Base-by-base conservation (phyloP, 345 rosid genomes). In the Lepidium aucheri region DNA sequence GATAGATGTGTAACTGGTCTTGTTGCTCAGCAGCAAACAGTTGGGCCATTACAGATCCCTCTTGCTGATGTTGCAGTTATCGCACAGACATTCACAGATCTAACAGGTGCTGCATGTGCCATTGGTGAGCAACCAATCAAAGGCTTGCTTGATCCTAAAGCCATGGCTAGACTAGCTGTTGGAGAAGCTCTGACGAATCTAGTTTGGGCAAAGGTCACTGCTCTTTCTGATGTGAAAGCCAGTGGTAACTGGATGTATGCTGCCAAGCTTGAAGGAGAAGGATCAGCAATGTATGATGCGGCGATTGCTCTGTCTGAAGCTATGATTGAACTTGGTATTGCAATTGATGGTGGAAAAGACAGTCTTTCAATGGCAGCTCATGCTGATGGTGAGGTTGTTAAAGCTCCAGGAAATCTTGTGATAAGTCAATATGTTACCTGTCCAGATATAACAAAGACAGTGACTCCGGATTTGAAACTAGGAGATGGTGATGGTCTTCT, bases 181-280 rank as follows among this genome's bases (percentile, higher is more conserved):
- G 97, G 95, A 65, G 98, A 93, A 67, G 97, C 98, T 14, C 80
- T 93, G 35, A 93, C 96, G 30, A 93, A 93, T 81, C 88, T 93
- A 8, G 88, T 90, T 38, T 90, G 98, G 96, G 94, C 98, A 44
- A 83, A 90, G 80, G 82, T 86, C 53, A 87, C 96, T 74, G 77
- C 94, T 60, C 86, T 93, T 33, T 86, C 91, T 65, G 90, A 90
- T 76, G 97, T 90, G 62, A 93, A 93, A 76, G 96, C 96, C 1
- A 93, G 97, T 54, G 97, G 97, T 28, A 93, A 92, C 66, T 92
- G 97, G 98, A 92, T 89, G 94, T 90, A 90, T 71, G 98, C 98
- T 58, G 98, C 98, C 44, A 92, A 89, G 84, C 86, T 93, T 54
- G 91, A 87, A 39, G 97, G 96, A 67, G 97, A 93, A 82, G 98